phyloP scores from a whole-genome alignment of 2,329 filamentous ascomycete species.

The Myotisia sp. region DNA sequence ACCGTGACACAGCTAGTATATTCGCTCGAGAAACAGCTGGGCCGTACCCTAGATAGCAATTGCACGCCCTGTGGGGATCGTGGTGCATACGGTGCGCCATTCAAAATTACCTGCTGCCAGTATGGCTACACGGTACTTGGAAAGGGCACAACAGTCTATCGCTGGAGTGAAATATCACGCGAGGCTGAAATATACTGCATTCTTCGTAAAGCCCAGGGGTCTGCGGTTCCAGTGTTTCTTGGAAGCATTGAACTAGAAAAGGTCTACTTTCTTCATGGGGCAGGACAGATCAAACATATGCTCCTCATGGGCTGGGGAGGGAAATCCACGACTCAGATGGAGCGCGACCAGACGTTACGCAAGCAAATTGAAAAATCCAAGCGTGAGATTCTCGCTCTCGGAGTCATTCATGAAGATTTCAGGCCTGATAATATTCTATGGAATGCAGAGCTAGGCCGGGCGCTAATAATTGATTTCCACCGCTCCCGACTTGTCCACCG shows the following conservation, averaged over 20 bases:
- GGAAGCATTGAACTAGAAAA: slow-evolving; percentile 9
- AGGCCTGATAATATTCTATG: slow-evolving; percentile 6
- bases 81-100: slow-evolving; percentile 16
- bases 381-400: slow-evolving; percentile 3
- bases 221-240: slow-evolving; percentile 11
- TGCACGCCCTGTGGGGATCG: slow-evolving; percentile 11
- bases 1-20: slow-evolving; percentile 6
- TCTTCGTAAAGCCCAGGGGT: slow-evolving; percentile 10
- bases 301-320: slow-evolving; percentile 10
- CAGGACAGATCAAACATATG: slow-evolving; percentile 7
- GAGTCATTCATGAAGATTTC: slow-evolving; percentile 6
- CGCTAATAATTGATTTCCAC: slow-evolving; percentile 10
- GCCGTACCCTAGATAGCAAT: slow-evolving; percentile 4
- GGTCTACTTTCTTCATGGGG: slow-evolving; percentile 7
- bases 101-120: slow-evolving; percentile 17
- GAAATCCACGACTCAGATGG: neutral
- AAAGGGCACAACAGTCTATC: slow-evolving; percentile 10
- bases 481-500: slow-evolving; percentile 1
- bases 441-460: slow-evolving; percentile 5
- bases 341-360: neutral
- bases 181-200: slow-evolving; percentile 12
- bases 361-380: slow-evolving; percentile 3
- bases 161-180: slow-evolving; percentile 6
- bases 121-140: slow-evolving; percentile 16
- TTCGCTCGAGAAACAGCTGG: slow-evolving; percentile 7